Base-by-base conservation (phyloP, 371 early-diverging fungal genomes). In the Conidiobolus incongruus region DNA sequence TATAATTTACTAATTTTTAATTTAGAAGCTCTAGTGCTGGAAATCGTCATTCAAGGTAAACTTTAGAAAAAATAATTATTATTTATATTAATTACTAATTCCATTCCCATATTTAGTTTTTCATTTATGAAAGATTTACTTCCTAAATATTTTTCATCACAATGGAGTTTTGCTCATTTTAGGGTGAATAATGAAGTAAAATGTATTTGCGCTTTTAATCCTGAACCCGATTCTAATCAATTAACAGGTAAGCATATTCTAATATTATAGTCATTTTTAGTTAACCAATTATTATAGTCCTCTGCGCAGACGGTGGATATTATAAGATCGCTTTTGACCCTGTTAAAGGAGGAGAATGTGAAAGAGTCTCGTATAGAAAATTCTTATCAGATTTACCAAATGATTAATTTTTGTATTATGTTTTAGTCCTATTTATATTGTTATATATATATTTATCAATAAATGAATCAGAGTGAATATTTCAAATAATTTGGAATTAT, bases 101-200 rank as follows among this genome's bases (percentile, higher is more conserved):
- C n/a, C n/a, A n/a, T n/a, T n/a, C n/a, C n/a, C 4, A 38, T 21
- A 15, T 21, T 50, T 50, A 47, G 77, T 41, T 58, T 93, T 0
- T 73, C 80, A 33, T 89, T 88, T 47, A 75, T 93, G 74, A 81
- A 89, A 53, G 83, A 86, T 34, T 47, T 86, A 12, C 53, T 93
- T 46, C 90, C 87, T 16, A 85, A 86, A 52, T 91, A 93, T 53
- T 89, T 93, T 62, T 77, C 82, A 15, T 83, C 83, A 12, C 85
- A 85, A 48, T 89, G 90, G 88, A 77, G 79, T 8, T 93, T 90
- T 68, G 87, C 89, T 2, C 77, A 86, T 48, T 86, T 77, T 43
- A 67, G 75, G 39, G 63, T 91, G 8, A 70, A 76, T 13, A 69
- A 68, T 2, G 86, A 86, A 47, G 69, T 70, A 44, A 68, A 76